Percentiles rank a stretch among this genome's conserved stretches.
Conservation (phyloP, 352 stramenopile species). For the Aphanomyces invadans region DNA sequence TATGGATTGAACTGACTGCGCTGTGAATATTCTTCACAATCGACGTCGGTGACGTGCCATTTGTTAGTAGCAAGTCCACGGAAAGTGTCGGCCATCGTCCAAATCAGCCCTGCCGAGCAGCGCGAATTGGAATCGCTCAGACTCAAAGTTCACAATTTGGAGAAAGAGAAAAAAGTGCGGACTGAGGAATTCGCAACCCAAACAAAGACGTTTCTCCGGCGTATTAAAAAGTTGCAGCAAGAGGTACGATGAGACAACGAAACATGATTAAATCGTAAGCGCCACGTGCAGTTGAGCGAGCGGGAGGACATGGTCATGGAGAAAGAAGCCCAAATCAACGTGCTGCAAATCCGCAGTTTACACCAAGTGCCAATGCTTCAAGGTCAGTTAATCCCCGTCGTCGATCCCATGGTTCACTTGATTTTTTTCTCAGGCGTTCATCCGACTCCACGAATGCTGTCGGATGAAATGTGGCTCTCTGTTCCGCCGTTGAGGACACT, state of each 20-base stretch:
- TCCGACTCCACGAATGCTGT: conserved; percentile 13
- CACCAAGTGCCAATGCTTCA: conserved; percentile 1
- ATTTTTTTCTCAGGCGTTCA: not conserved
- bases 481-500: conserved; percentile 4
- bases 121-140: conserved; percentile 13
- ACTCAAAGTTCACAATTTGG: conserved; percentile 34
- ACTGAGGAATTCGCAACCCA: conserved; percentile 46
- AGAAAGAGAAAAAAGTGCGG: conserved; percentile 46
- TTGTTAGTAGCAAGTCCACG: conserved; percentile 25
- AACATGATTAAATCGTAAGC: not conserved
- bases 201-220: conserved; percentile 56
- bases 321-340: conserved; percentile 38
- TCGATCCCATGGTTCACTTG: too few relatives aligned
- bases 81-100: conserved; percentile 29
- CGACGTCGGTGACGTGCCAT: not conserved
- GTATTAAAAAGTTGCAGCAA: conserved; percentile 55
- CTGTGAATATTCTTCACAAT: not conserved
- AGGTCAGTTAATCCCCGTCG: too few relatives aligned
- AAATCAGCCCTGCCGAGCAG: conserved; percentile 4
- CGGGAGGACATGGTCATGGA: not conserved
- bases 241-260: conserved; percentile 31
- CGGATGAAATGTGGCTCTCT: conserved; percentile 11
- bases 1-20: not conserved
- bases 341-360: conserved; percentile 15
- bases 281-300: conserved; percentile 6